A percentile compares a stretch with the other conserved stretches of the same genome.
Evolutionary conservation across 306 rosid species (phyloP).

Genomic region (Lathyrus oleraceus): DNA sequence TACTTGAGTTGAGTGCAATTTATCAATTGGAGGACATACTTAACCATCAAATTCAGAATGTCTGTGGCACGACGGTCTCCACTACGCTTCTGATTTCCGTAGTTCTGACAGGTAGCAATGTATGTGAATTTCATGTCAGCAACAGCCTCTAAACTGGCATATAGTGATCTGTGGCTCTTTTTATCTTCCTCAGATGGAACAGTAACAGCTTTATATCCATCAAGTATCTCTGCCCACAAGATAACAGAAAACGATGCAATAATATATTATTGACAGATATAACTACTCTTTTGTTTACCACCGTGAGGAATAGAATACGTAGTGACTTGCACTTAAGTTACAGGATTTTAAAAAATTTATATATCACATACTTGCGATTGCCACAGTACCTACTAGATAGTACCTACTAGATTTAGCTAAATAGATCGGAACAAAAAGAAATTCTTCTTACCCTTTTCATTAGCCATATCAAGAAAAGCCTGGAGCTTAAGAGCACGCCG

Average conservation of each 20-base stretch:
- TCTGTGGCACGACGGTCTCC: constrained; percentile 99
- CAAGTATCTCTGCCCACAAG: constrained; percentile 74
- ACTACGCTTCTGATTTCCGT: constrained; percentile 91
- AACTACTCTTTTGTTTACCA: constrained; percentile 28
- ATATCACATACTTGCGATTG: constrained; percentile 15
- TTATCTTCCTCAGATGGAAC: constrained; percentile 87
- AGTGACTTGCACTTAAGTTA: constrained; percentile 19
- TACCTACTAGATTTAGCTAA: constrained; percentile 15
- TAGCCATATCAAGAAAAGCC: constrained; percentile 99
- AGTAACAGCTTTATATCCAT: constrained; percentile 85
- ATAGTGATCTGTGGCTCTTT: constrained; percentile 85
- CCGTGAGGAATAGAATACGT: constrained; percentile 20
- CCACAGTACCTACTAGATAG: too few relatives aligned
- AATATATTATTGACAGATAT: constrained; percentile 19
- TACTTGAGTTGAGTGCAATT: constrained; percentile 29
- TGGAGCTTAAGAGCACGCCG: constrained; percentile 95
- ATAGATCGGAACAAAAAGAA: constrained; percentile 20
- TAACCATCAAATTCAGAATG: constrained; percentile 93
- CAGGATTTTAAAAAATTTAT: not conserved
- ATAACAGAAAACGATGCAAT: constrained; percentile 30
- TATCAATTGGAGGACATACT: constrained; percentile 65
- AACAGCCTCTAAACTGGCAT: constrained; percentile 87
- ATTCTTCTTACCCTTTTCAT: constrained; percentile 65
- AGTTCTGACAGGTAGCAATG: constrained; percentile 93
- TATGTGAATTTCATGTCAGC: constrained; percentile 98